These are phyloP conservation scores for Arachis stenosperma DNA, from an alignment of 306 rosid genomes.

Conservation along the genomic window DNA sequence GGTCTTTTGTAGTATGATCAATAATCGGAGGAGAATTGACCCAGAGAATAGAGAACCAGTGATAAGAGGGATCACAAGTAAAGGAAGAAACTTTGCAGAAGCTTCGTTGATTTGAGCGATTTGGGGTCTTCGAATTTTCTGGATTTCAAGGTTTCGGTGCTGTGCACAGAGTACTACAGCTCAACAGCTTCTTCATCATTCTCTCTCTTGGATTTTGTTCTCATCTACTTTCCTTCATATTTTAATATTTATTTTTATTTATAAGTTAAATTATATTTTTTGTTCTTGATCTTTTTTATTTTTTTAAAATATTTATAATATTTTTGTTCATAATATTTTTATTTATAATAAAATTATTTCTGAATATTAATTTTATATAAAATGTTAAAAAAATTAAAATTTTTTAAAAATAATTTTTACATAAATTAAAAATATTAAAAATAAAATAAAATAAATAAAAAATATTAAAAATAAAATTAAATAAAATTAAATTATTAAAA, in stretches of 20 bases:
- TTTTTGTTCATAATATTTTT: too few relatives aligned
- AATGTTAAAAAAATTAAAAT: too few relatives aligned
- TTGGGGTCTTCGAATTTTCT: neutral
- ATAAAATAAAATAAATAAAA: too few relatives aligned
- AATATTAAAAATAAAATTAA: too few relatives aligned
- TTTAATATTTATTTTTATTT: neutral
- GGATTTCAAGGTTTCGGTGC: neutral
- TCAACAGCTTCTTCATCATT: neutral
- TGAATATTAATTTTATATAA: too few relatives aligned
- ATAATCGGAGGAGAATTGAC: neutral
- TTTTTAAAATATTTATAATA: too few relatives aligned
- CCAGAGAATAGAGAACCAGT: neutral
- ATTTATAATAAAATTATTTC: too few relatives aligned
- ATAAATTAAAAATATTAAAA: too few relatives aligned
- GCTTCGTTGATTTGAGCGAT: neutral
- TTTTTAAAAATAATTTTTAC: too few relatives aligned
- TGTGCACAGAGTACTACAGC: neutral
- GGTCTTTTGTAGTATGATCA: neutral
- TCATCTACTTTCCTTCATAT: constrained; percentile 1
- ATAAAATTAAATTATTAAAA: too few relatives aligned
- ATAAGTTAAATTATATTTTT: neutral
- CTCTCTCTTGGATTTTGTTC: constrained; percentile 33
- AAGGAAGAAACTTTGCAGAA: neutral
- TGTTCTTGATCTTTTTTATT: neutral
- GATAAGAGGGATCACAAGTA: neutral